Evolutionary conservation across 1,284 basidiomycete genomes (phyloP), one percentile per base, ranked within the genome.

Genomic region (Cryptococcus sp.): DNA sequence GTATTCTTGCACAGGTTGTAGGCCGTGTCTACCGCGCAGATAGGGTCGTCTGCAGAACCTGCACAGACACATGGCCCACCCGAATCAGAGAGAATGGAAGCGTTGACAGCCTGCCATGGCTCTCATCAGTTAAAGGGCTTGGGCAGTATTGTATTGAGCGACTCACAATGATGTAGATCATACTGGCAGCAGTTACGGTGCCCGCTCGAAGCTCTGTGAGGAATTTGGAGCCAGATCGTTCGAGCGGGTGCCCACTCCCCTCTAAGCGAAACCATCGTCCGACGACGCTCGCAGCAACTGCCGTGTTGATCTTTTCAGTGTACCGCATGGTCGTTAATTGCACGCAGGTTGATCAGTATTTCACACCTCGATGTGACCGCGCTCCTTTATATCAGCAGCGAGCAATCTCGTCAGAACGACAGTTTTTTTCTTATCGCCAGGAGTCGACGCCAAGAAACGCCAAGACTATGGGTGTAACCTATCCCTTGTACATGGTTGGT

Each of bases 191-290:
- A 76, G 89, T 91, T 60, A 89, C 90, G 40, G 90, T 56, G 40
- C 90, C 90, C 23, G 90, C 90, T 64, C 90, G 86, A 55, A 92
- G 80, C 79, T 91, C 90, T 35, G 88, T 90, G 84, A 85, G 82
- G 69, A 93, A 93, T 57, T 86, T 82, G 23, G 90, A 88, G 25
- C 89, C 90, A 56, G 81, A 79, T 60, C 91, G 86, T 73, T 88
- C 88, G 57, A 85, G 84, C 27, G 84, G 82, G 71, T 87, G 88
- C 22, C 90, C 91, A 42, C 86, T 88, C 13, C 90, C 91, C 68
- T 93, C 91, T 31, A 94, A 82, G 52, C 85, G 83, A 82, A 94
- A 93, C 85, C 88, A 91, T 71, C 85, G 82, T 51, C 91, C 91
- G 39, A 91, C 80, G 55, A 80, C 78, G 25, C 88, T 88, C 71